Evolutionary conservation across 805 yeast species (phyloP).

Genomic region (Debaryomyces hansenii): DNA sequence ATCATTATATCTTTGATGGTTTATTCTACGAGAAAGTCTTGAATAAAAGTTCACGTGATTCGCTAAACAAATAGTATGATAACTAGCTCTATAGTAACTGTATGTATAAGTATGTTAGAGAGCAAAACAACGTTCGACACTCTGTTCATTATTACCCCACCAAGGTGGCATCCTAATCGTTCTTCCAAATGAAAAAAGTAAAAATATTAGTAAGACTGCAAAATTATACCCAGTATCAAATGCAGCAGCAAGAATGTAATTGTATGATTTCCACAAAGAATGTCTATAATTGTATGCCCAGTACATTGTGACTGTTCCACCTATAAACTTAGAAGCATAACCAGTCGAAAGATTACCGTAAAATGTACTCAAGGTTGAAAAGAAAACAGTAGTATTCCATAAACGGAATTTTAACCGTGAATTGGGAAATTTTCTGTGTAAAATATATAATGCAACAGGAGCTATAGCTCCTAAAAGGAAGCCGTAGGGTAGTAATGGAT

Average conservation of each 20-base stretch:
- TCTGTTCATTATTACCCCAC: constrained; percentile 50
- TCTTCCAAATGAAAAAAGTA: constrained; percentile 26
- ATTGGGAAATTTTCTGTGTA: constrained; percentile 27
- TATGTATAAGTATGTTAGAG: not conserved
- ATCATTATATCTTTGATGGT: no score
- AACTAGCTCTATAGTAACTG: no score
- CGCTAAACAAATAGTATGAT: constrained; percentile 10
- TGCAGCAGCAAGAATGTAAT: constrained; percentile 52
- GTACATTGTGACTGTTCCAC: constrained; percentile 50
- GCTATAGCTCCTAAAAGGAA: constrained; percentile 39
- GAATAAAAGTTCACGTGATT: constrained; percentile 11
- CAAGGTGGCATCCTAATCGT: constrained; percentile 37
- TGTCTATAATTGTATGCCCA: constrained; percentile 41
- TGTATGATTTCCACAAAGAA: constrained; percentile 41
- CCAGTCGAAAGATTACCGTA: constrained; percentile 54
- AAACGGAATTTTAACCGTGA: constrained; percentile 25
- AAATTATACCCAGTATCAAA: constrained; percentile 52
- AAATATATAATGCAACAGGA: constrained; percentile 32
- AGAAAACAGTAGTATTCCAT: constrained; percentile 50
- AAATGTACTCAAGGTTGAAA: constrained; percentile 47
- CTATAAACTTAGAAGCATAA: constrained; percentile 45
- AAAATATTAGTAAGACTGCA: constrained; percentile 39
- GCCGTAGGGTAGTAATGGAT: constrained; percentile 46
- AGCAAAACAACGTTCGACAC: constrained; percentile 50
- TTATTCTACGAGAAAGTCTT: not conserved